Percentiles rank a stretch among this genome's conserved stretches.
Evolutionary conservation across 352 stramenopile species (phyloP).

Genomic region (Phytopythium sindhum): DNA sequence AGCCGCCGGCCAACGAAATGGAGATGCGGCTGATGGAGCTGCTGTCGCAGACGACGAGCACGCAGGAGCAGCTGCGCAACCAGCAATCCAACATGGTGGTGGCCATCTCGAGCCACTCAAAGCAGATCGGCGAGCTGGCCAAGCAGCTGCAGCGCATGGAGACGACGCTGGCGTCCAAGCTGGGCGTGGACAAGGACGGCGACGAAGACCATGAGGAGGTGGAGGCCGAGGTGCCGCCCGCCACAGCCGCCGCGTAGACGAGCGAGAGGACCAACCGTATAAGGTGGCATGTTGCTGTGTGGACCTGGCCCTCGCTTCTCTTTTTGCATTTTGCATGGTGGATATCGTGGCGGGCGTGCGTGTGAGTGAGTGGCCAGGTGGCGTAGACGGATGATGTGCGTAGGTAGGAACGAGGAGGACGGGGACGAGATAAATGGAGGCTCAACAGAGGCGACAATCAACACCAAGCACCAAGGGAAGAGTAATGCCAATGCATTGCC

Average conservation of each 20-base stretch:
- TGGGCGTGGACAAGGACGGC: conserved; percentile 12
- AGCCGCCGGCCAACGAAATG: conserved; percentile 15
- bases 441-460: not conserved
- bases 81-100: conserved; percentile 55
- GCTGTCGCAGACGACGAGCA: conserved; percentile 49
- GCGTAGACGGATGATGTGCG: not conserved
- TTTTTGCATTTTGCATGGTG: not conserved
- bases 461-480: not conserved
- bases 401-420: not conserved
- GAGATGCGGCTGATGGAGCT: conserved; percentile 39
- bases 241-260: conserved; percentile 6
- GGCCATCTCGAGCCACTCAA: conserved; percentile 44
- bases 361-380: not conserved
- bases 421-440: not conserved
- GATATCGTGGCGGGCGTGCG: not conserved
- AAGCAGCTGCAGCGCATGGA: conserved; percentile 63
- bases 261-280: not conserved
- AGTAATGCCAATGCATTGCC: not conserved
- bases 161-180: conserved; percentile 35
- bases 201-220: not conserved
- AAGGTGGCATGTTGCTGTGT: conserved; percentile 1
- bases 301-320: not conserved
- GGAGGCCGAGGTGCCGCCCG: conserved; percentile 5
- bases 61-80: conserved; percentile 51
- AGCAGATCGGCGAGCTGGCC: conserved; percentile 50